Conservation (phyloP, 345 rosid genomes). For the Rhizophora mangle region DNA sequence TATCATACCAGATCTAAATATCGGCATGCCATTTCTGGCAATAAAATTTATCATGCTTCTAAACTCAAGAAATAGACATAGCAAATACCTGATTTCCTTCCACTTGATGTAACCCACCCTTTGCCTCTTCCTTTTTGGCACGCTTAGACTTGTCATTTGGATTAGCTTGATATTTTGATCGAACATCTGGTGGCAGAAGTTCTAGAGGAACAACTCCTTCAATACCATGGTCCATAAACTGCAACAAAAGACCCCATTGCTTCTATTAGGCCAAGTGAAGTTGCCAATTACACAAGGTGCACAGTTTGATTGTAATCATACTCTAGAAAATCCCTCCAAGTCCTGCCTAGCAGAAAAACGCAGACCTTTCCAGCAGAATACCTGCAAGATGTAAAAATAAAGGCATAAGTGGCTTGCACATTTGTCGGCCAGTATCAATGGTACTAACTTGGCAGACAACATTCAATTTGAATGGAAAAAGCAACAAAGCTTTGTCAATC, state of each 20-base stretch:
- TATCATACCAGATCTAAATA: no score
- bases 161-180: conserved; percentile 81
- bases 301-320: conserved; percentile 28
- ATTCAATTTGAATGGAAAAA: no score
- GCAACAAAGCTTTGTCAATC: no score
- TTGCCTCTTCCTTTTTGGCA: conserved; percentile 79
- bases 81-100: conserved; percentile 65
- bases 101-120: conserved; percentile 47
- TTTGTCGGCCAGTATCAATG: no score
- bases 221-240: conserved; percentile 91
- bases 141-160: conserved; percentile 85
- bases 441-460: no score
- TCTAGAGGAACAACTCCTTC: conserved; percentile 97
- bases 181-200: conserved; percentile 68
- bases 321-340: conserved; percentile 92
- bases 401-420: not conserved
- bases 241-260: conserved; percentile 25
- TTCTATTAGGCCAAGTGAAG: conserved; percentile 5
- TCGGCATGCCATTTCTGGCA: no score
- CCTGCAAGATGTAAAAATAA: conserved; percentile 41
- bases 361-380: conserved; percentile 99
- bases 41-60: no score
- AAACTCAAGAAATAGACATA: not conserved
- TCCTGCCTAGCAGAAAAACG: conserved; percentile 92
- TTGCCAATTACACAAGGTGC: not conserved